These are phyloP conservation scores for Ogataea allantospora DNA, from an alignment of 805 yeast genomes.

Conservation along the genomic window DNA sequence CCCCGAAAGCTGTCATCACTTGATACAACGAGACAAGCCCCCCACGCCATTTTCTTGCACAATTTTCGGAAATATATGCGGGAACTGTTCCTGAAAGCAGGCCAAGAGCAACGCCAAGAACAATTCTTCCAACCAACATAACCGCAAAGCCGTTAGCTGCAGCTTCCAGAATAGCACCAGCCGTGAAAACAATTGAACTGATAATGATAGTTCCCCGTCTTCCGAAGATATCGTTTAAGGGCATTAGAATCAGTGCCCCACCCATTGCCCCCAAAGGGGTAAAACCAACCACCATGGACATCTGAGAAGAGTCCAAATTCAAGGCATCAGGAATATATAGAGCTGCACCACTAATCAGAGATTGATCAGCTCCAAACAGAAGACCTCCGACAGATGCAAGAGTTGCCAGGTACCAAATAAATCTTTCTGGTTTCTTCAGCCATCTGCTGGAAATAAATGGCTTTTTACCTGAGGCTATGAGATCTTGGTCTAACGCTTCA, in stretches of 20 bases:
- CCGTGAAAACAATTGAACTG: slow-evolving; percentile 56
- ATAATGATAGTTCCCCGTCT: slow-evolving; percentile 52
- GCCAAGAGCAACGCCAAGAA: slow-evolving; percentile 62
- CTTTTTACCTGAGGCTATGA: slow-evolving; percentile 8
- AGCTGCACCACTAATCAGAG: slow-evolving; percentile 16
- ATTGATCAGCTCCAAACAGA: slow-evolving; percentile 17
- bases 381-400: slow-evolving; percentile 17
- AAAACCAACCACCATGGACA: slow-evolving; percentile 27
- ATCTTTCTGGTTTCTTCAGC: slow-evolving; percentile 12
- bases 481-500: slow-evolving; percentile 6
- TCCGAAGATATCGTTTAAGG: slow-evolving; percentile 52
- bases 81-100: slow-evolving; percentile 60
- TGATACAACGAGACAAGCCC: slow-evolving; percentile 59
- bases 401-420: slow-evolving; percentile 15
- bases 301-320: slow-evolving; percentile 4
- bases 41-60: slow-evolving; percentile 56
- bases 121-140: slow-evolving; percentile 57
- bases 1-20: slow-evolving; percentile 62
- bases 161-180: slow-evolving; percentile 58
- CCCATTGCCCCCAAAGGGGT: slow-evolving; percentile 68
- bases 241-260: slow-evolving; percentile 59
- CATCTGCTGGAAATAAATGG: slow-evolving; percentile 13
- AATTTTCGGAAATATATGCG: slow-evolving; percentile 58
- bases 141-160: slow-evolving; percentile 43
- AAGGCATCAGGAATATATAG: slow-evolving; percentile 11